Conservation (phyloP, 139 green algal genomes). For the Zygnema circumcarinatum region DNA sequence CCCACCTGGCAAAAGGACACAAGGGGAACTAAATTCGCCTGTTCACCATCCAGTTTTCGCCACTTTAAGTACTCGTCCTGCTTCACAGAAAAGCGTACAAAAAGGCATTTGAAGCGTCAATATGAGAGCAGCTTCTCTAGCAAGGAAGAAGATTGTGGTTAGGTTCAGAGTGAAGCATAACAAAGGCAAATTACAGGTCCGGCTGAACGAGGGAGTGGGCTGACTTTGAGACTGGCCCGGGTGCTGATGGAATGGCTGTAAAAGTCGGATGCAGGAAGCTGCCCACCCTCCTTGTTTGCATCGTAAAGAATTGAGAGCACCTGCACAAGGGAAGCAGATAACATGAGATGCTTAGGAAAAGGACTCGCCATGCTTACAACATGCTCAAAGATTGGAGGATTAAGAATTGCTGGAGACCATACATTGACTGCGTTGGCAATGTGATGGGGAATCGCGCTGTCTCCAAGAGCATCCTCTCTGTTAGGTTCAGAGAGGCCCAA, state of each 20-base stretch:
- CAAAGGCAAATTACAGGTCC: too few relatives aligned
- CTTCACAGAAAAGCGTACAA: too few relatives aligned
- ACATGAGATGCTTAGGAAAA: too few relatives aligned
- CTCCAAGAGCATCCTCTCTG: conserved; percentile 16
- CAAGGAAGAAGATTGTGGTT: too few relatives aligned
- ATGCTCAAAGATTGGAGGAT: too few relatives aligned
- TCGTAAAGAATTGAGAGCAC: conserved; percentile 5
- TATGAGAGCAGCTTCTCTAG: too few relatives aligned
- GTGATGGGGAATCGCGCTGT: neutral
- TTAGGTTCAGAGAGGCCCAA: neutral
- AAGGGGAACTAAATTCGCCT: neutral
- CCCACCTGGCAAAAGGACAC: conserved; percentile 49
- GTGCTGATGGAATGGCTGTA: conserved; percentile 40
- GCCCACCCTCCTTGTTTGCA: neutral
- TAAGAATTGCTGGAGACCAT: neutral
- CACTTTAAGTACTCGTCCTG: conserved; percentile 56
- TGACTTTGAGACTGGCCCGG: conserved; percentile 23
- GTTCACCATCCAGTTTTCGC: conserved; percentile 11
- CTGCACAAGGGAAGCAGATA: neutral
- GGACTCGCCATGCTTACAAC: too few relatives aligned
- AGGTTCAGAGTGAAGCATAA: too few relatives aligned
- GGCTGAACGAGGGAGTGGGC: too few relatives aligned
- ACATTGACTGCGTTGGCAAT: conserved; percentile 17
- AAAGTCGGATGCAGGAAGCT: conserved; percentile 6
- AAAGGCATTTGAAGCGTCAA: too few relatives aligned